phyloP scores from a whole-genome alignment of 140 eudicot species.

The Oenanthe javanica region DNA sequence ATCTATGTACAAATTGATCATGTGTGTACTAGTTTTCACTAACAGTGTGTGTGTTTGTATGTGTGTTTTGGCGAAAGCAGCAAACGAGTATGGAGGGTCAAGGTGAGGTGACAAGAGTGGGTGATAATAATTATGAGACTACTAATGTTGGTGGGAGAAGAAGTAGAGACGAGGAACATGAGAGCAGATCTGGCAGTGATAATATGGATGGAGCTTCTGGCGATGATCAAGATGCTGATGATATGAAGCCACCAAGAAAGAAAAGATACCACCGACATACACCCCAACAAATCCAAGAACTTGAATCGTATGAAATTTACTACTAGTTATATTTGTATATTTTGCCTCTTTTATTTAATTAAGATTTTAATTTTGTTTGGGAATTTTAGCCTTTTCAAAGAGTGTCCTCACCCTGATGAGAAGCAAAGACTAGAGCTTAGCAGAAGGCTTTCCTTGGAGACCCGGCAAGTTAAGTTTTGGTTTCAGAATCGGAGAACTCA shows the following conservation, averaged over 20 bases:
- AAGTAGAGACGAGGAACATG: slow-evolving; percentile 89
- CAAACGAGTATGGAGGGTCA: slow-evolving; percentile 79
- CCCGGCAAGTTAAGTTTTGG: slow-evolving; percentile 97
- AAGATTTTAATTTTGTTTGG: slow-evolving; percentile 6
- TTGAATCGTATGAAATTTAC: slow-evolving; percentile 54
- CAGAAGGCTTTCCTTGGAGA: slow-evolving; percentile 69
- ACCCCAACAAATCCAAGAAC: slow-evolving; percentile 98
- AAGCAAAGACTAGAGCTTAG: slow-evolving; percentile 94
- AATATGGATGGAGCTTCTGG: slow-evolving; percentile 86
- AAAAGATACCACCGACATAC: slow-evolving; percentile 97
- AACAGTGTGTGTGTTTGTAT: neutral
- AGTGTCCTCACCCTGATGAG: slow-evolving; percentile 99
- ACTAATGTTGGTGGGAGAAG: slow-evolving; percentile 42
- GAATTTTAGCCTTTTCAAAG: slow-evolving; percentile 60
- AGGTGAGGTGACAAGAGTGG: slow-evolving; percentile 57
- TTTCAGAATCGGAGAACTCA: slow-evolving; percentile 96
- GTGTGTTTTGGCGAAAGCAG: slow-evolving; percentile 14
- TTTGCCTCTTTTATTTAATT: neutral
- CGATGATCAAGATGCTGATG: slow-evolving; percentile 82
- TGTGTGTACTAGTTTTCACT: neutral
- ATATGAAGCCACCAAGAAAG: slow-evolving; percentile 67
- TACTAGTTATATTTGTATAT: too few species aligned
- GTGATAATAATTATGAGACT: slow-evolving; percentile 42
- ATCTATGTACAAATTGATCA: neutral
- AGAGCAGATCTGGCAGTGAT: slow-evolving; percentile 98